These are phyloP conservation scores for Ramaria sp. DNA, from an alignment of 768 basidiomycete genomes.

Conservation along the genomic window DNA sequence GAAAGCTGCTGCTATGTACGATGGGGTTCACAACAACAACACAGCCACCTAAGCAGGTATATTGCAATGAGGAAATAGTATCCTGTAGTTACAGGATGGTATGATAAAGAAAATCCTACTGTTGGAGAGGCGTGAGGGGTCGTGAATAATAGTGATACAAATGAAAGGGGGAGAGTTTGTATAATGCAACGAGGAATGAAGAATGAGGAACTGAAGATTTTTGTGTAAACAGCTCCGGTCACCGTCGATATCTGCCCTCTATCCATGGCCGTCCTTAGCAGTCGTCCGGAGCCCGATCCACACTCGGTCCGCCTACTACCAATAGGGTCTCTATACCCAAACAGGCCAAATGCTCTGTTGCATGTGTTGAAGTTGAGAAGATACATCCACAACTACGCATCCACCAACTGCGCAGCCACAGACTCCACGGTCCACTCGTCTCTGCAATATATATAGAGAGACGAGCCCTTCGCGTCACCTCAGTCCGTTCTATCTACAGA, in stretches of 20 bases:
- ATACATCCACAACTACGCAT: too few relatives aligned
- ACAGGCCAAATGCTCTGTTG: too few relatives aligned
- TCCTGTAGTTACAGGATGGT: slow-evolving; percentile 33
- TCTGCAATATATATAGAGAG: too few relatives aligned
- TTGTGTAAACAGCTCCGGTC: not conserved
- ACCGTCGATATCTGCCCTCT: not conserved
- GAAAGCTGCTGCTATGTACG: not conserved
- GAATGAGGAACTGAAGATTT: not conserved
- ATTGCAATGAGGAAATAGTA: slow-evolving; percentile 21
- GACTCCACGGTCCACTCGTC: too few relatives aligned
- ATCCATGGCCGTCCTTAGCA: too few relatives aligned
- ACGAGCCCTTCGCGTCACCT: too few relatives aligned
- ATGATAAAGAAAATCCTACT: slow-evolving; percentile 25
- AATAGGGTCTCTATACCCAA: too few relatives aligned
- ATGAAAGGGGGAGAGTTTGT: not conserved
- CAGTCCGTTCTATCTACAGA: too few relatives aligned
- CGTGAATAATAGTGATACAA: not conserved
- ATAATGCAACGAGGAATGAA: not conserved
- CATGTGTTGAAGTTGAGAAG: too few relatives aligned
- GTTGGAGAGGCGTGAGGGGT: not conserved
- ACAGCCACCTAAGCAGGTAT: slow-evolving; percentile 73
- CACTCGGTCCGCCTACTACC: too few relatives aligned
- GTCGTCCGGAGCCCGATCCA: too few relatives aligned
- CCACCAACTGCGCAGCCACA: too few relatives aligned
- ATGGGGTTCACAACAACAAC: slow-evolving; percentile 57